Evolutionary conservation across 2,329 filamentous ascomycete species (phyloP).

Genomic region (Metarhizium sp.): DNA sequence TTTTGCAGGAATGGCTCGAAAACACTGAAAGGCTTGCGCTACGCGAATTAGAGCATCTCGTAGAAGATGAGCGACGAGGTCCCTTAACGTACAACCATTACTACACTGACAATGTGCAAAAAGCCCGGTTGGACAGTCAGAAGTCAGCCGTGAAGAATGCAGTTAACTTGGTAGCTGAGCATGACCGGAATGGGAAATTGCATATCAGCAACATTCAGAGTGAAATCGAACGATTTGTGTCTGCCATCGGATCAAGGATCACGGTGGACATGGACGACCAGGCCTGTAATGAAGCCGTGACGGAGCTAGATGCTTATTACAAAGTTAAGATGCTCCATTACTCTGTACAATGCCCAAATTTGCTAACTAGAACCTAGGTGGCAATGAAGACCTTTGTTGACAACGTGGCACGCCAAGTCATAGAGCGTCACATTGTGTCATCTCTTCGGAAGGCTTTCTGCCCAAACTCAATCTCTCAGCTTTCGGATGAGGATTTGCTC

Average conservation of each 20-base stretch:
- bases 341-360: not conserved
- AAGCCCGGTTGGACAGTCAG: slow-evolving; percentile 5
- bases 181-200: slow-evolving; percentile 3
- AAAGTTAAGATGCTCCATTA: slow-evolving; percentile 7
- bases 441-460: slow-evolving; percentile 7
- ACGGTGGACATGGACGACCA: slow-evolving; percentile 11
- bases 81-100: slow-evolving; percentile 13
- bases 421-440: slow-evolving; percentile 14
- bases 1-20: slow-evolving; percentile 6
- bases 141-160: slow-evolving; percentile 3
- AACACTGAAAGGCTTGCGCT: slow-evolving; percentile 1
- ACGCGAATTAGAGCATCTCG: slow-evolving; percentile 7
- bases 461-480: slow-evolving; percentile 1
- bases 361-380: slow-evolving; percentile 4
- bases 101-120: slow-evolving; percentile 9
- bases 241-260: slow-evolving; percentile 4
- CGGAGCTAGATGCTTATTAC: slow-evolving; percentile 14
- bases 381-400: slow-evolving; percentile 15
- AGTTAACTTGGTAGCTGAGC: not conserved
- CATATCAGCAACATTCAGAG: slow-evolving; percentile 3
- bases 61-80: slow-evolving; percentile 6
- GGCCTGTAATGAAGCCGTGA: slow-evolving; percentile 11
- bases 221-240: slow-evolving; percentile 6
- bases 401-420: slow-evolving; percentile 14
- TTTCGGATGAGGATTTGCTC: slow-evolving; percentile 3